Percentiles rank a stretch among this genome's conserved stretches.
Conservation (phyloP, 163 green algal species). For the Trebouxiophyceae sp. region DNA sequence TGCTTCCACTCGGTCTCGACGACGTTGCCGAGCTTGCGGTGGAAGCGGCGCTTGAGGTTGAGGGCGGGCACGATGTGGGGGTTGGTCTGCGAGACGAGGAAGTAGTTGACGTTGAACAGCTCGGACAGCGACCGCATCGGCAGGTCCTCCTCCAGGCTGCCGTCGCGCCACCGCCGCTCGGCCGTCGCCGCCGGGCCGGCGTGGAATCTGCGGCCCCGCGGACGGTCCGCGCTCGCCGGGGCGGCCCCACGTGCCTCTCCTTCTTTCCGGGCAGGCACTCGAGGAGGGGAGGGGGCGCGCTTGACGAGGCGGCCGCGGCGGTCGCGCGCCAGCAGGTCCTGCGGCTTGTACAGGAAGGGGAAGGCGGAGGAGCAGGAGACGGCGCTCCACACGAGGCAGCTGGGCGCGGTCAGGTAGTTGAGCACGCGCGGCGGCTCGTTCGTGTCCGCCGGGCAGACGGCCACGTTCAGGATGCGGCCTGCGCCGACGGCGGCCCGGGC, state of each 20-base stretch:
- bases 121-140: conserved; percentile 80
- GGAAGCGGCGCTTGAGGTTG: conserved; percentile 73
- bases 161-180: conserved; percentile 82
- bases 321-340: conserved; percentile 77
- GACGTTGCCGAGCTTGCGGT: conserved; percentile 62
- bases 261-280: too few relatives aligned
- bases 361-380: conserved; percentile 92
- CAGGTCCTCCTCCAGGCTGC: conserved; percentile 91
- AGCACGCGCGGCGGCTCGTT: conserved; percentile 91
- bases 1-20: conserved; percentile 91
- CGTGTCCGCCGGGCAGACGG: conserved; percentile 69
- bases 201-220: conserved; percentile 24
- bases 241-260: too few relatives aligned
- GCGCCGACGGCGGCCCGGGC: too few relatives aligned
- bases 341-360: conserved; percentile 85
- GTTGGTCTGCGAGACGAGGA: conserved; percentile 93
- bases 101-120: conserved; percentile 99
- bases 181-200: conserved; percentile 30
- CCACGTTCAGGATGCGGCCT: conserved; percentile 92
- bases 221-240: too few relatives aligned
- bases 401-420: conserved; percentile 93
- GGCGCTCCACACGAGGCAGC: conserved; percentile 89
- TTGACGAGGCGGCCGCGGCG: conserved; percentile 49
- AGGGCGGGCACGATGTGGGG: conserved; percentile 94
- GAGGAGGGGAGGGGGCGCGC: neutral